Base-by-base conservation (phyloP, 306 rosid genomes). In the Cercis canadensis region DNA sequence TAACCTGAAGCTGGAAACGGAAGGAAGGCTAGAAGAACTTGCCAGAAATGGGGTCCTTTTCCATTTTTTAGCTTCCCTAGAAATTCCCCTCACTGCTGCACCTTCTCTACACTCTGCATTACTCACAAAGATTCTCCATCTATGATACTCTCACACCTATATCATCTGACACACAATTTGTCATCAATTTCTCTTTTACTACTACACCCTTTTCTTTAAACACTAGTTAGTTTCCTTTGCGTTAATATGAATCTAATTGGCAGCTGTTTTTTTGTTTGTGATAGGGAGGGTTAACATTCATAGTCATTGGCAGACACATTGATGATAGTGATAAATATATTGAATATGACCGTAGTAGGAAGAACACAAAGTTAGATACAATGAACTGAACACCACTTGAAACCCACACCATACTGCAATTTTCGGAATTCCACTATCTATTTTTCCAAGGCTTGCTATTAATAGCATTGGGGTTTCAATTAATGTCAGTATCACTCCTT, bases 1-100 rank as follows among this genome's bases (percentile, higher is more conserved):
- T 44, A 63, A 73, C 80, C 75, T 45, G 3, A 73, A 69, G 15
- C 80, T 37, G 37, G 45, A 81, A 83, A 62, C 40, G 65, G 83
- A 61, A 65, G 40, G 32, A 36, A 32, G 32, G 19, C 44, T 12
- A 55, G n/a, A 69, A 37, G 64, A 58, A 60, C 62, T 65, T 72
- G 53, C 74, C 78, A 73, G 37, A 75, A 80, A 62, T 65, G 61
- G 61, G 49, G 61, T 68, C 69, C 66, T 15, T 55, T 52, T 37
- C 24, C 45, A 29, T 2, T 44, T 37, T 65, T 51, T 17, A 49
- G 72, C 76, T 69, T 76, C 77, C 76, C 67, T 51, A 40, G 65
- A 87, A 74, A 80, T 82, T 66, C 71, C 67, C 31, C 16, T 32
- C 53, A 19, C 11, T 37, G 15, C 16, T 5, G 57, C 7, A 57